Conservation (phyloP, 2,329 filamentous ascomycete species). For the Calonectria hongkongensis region DNA sequence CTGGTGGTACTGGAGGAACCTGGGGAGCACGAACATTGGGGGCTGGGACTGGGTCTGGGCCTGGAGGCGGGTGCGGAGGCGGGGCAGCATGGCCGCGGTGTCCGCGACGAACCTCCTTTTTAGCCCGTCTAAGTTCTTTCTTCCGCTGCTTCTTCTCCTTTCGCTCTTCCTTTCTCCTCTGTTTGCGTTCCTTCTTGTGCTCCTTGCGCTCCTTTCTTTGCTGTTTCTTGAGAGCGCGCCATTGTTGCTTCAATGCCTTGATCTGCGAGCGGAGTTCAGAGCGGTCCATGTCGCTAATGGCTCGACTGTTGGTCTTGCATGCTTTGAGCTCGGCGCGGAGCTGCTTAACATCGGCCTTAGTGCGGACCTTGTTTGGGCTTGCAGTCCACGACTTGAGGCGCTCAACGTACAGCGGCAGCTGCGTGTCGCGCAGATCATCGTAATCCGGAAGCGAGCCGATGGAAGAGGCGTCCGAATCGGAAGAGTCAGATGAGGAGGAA, state of each 20-base stretch:
- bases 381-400: constrained; percentile 70
- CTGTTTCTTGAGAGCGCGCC: constrained; percentile 60
- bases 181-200: constrained; percentile 56
- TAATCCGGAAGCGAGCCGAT: constrained; percentile 73
- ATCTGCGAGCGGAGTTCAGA: constrained; percentile 65
- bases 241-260: constrained; percentile 65
- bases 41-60: constrained; percentile 28
- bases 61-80: constrained; percentile 26
- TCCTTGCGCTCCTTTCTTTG: constrained; percentile 57
- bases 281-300: constrained; percentile 47
- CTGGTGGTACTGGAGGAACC: constrained; percentile 28
- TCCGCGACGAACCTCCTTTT: constrained; percentile 56
- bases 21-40: constrained; percentile 32
- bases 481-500: constrained; percentile 60
- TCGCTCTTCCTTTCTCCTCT: constrained; percentile 57
- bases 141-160: constrained; percentile 57
- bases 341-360: constrained; percentile 64
- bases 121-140: constrained; percentile 56
- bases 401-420: constrained; percentile 67
- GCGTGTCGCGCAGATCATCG: constrained; percentile 68
- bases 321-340: constrained; percentile 67
- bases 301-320: constrained; percentile 51
- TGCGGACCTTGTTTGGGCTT: constrained; percentile 69
- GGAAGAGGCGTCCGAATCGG: constrained; percentile 56
- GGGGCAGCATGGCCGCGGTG: constrained; percentile 32